Conservation (phyloP, 2,329 filamentous ascomycete genomes). For the Neocatenulostroma microsporum region DNA sequence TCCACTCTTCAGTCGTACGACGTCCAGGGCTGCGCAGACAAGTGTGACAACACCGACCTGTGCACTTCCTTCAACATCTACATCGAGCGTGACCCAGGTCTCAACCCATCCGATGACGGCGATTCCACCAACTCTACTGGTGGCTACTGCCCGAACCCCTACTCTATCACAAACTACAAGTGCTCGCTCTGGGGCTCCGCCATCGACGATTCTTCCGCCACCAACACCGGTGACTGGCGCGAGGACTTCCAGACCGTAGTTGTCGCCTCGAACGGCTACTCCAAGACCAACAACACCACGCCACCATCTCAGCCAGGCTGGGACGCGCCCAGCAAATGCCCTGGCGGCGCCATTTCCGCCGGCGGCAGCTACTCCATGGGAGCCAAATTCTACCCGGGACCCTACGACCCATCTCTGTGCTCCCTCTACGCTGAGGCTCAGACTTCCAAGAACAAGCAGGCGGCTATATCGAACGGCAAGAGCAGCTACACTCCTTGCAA, state of each 20-base stretch:
- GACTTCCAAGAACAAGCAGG: slow-evolving; percentile 15
- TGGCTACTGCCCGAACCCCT: slow-evolving; percentile 29
- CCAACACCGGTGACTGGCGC: slow-evolving; percentile 17
- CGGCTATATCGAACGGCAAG: slow-evolving; percentile 11
- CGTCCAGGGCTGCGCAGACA: slow-evolving; percentile 22
- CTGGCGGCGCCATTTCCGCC: slow-evolving; percentile 12
- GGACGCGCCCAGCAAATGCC: slow-evolving; percentile 7
- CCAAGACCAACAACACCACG: slow-evolving; percentile 19
- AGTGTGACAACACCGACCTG: slow-evolving; percentile 26
- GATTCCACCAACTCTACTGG: slow-evolving; percentile 19
- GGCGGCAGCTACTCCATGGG: slow-evolving; percentile 17
- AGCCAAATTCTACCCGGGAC: slow-evolving; percentile 26
- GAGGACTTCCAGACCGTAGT: slow-evolving; percentile 21
- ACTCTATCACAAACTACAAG: slow-evolving; percentile 33
- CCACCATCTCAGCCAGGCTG: slow-evolving; percentile 12
- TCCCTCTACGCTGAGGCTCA: slow-evolving; percentile 17
- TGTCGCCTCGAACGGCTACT: slow-evolving; percentile 19
- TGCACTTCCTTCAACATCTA: slow-evolving; percentile 32
- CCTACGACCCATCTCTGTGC: slow-evolving; percentile 26
- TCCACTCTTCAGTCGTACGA: slow-evolving; percentile 27
- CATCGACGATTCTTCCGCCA: slow-evolving; percentile 24
- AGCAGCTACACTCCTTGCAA: slow-evolving; percentile 20
- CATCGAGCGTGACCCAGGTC: slow-evolving; percentile 28
- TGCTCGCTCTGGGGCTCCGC: slow-evolving; percentile 33
- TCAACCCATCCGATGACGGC: slow-evolving; percentile 25